Evolutionary conservation across 345 rosid genomes (phyloP), one percentile per base, ranked within the genome.

Genomic region (Gossypioides kirkii): DNA sequence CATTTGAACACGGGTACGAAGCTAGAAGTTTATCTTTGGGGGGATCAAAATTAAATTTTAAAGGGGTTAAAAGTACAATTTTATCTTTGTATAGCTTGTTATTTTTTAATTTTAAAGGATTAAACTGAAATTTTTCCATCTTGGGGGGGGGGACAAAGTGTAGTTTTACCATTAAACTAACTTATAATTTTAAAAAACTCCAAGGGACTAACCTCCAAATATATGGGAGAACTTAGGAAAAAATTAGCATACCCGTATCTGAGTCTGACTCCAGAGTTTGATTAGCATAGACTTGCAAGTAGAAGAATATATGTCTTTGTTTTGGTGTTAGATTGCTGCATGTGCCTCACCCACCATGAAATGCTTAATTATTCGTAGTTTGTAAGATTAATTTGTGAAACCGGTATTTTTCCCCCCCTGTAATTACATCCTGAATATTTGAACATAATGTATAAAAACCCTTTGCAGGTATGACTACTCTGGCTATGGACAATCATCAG

Each of bases 401-500:
- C 23, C 7, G 17, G 28, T 50, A 6, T 23, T 18, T 22, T 12
- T 12, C 3, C 28, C 42, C 52, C 1, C 26, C 25, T 14, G 0
- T 2, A 28, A 10, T 18, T 4, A 10, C 13, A 25, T 68, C 55
- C 26, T 2, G 13, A 50, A 52, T 47, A 41, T 11, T 18, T 18
- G 26, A 18, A 10, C 61, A 10, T 41, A 38, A 62, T n/a, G 25
- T 18, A 10, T 18, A 11, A 41, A 63, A 45, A 20, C 74, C 36
- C 36, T 86, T 50, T 72, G 77, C 86, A 94, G 97, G 86, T 91
- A 94, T 65, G 98, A 94, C 82, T 92, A 94, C 81, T 94, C 97
- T 59, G 98, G 98, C 49, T 91, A 94, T 72, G 98, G 97, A 43
- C 96, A 84, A 68, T 94, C 98, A 55, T 84, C 98, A n/a, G 98